Conservation (phyloP, 2,329 filamentous ascomycete genomes). For the Epichloe gansuensis region DNA sequence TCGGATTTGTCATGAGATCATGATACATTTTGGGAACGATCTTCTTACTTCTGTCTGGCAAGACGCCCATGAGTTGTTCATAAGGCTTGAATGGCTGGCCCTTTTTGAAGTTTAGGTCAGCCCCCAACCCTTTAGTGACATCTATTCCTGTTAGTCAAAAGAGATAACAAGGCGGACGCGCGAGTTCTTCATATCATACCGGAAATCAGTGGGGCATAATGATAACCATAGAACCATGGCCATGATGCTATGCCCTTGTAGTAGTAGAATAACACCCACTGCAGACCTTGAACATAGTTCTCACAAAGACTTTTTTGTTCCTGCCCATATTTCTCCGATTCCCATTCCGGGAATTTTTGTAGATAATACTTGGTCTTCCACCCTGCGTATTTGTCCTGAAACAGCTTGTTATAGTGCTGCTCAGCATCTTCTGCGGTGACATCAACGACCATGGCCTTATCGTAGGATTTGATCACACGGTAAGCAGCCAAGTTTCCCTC, state of each 20-base stretch:
- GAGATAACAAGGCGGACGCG: neutral
- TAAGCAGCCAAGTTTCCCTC: constrained; percentile 77
- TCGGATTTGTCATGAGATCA: constrained; percentile 78
- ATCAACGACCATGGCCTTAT: constrained; percentile 78
- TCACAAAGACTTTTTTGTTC: constrained; percentile 75
- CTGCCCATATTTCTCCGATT: constrained; percentile 57
- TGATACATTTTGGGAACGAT: constrained; percentile 85
- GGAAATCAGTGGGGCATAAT: constrained; percentile 95
- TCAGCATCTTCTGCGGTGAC: constrained; percentile 67
- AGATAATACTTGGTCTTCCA: constrained; percentile 96
- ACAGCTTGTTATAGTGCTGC: constrained; percentile 66
- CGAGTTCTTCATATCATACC: constrained; percentile 29
- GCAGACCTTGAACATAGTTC: constrained; percentile 93
- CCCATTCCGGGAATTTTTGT: constrained; percentile 80
- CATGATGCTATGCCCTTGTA: constrained; percentile 94
- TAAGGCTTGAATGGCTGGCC: constrained; percentile 92
- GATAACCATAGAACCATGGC: constrained; percentile 96
- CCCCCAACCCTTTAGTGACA: constrained; percentile 74
- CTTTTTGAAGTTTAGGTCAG: constrained; percentile 81
- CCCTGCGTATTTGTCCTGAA: constrained; percentile 74
- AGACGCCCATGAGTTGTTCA: constrained; percentile 94
- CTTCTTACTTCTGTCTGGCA: constrained; percentile 93
- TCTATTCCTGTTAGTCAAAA: constrained; percentile 38
- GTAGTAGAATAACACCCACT: constrained; percentile 98
- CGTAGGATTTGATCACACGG: constrained; percentile 79